These are phyloP conservation scores for Tolypocladium amazonense DNA, from an alignment of 2,329 filamentous ascomycete species.

Conservation along the genomic window DNA sequence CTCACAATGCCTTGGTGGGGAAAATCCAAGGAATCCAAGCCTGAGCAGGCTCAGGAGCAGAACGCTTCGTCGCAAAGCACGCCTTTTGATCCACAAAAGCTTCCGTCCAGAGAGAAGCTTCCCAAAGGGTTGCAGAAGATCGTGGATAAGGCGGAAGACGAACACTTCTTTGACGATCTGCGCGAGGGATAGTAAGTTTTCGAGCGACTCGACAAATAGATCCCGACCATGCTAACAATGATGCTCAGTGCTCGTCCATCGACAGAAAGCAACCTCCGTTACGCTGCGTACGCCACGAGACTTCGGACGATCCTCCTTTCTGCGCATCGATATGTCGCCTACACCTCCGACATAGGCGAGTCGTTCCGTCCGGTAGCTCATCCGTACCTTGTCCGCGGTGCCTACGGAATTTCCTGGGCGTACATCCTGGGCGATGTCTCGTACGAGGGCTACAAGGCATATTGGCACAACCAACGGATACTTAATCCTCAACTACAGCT, in stretches of 20 bases:
- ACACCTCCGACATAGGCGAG: slow-evolving; percentile 93
- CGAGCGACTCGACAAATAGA: slow-evolving; percentile 1
- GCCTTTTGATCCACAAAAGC: slow-evolving; percentile 34
- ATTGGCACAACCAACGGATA: slow-evolving; percentile 70
- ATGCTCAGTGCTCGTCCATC: slow-evolving; percentile 47
- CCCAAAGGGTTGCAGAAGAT: slow-evolving; percentile 45
- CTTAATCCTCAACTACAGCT: slow-evolving; percentile 57
- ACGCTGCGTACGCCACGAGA: slow-evolving; percentile 83
- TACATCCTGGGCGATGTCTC: slow-evolving; percentile 86
- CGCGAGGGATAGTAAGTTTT: slow-evolving; percentile 65
- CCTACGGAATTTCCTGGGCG: slow-evolving; percentile 86
- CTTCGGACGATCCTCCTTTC: slow-evolving; percentile 79
- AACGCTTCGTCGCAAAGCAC: slow-evolving; percentile 11
- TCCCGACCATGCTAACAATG: slow-evolving; percentile 7
- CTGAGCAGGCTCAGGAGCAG: slow-evolving; percentile 15
- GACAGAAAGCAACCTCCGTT: slow-evolving; percentile 77
- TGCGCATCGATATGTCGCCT: slow-evolving; percentile 92
- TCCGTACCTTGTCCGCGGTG: slow-evolving; percentile 66
- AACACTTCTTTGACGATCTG: slow-evolving; percentile 70
- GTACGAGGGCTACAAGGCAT: slow-evolving; percentile 93
- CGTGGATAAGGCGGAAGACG: slow-evolving; percentile 44
- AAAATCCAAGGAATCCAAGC: slow-evolving; percentile 23
- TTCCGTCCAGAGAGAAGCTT: slow-evolving; percentile 39
- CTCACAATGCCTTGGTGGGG: slow-evolving; percentile 31
- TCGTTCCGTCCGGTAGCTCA: slow-evolving; percentile 90